Conservation (phyloP, 148 eudicot species). For the Persicaria maculosa region DNA sequence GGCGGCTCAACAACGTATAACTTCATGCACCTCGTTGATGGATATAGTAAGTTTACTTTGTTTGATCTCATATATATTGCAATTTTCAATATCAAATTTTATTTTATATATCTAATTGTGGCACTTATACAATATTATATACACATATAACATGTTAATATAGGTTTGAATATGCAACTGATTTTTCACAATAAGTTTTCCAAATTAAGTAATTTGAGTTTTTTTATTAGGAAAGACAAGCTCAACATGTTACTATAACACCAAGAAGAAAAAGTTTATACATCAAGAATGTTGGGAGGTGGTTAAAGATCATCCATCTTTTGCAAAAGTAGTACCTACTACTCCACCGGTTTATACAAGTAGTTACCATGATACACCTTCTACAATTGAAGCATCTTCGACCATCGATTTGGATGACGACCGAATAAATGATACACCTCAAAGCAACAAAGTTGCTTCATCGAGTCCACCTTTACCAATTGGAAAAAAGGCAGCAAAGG, state of each 20-base stretch:
- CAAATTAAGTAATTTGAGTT: too few species aligned
- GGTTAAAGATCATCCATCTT: background rate
- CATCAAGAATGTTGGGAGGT: background rate
- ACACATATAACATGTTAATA: too few species aligned
- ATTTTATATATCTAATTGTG: background rate
- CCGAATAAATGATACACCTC: background rate
- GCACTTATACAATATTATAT: background rate
- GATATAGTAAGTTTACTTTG: background rate
- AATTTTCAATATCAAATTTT: background rate
- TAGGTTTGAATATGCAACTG: too few species aligned
- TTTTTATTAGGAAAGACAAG: background rate
- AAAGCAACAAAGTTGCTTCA: background rate
- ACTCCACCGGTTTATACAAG: background rate
- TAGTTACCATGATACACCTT: too few species aligned
- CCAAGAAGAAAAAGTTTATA: background rate
- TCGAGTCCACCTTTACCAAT: background rate
- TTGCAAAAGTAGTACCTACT: background rate
- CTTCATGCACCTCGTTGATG: background rate
- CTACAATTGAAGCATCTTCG: background rate
- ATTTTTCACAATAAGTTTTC: too few species aligned
- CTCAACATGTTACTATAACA: background rate
- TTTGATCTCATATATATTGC: background rate
- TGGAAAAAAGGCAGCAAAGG: background rate
- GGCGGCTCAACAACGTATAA: too few species aligned
- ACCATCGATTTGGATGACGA: too few species aligned